Evolutionary conservation across 1,284 basidiomycete genomes (phyloP), one percentile per base, ranked within the genome.

Genomic region (Lentinus polychrous): DNA sequence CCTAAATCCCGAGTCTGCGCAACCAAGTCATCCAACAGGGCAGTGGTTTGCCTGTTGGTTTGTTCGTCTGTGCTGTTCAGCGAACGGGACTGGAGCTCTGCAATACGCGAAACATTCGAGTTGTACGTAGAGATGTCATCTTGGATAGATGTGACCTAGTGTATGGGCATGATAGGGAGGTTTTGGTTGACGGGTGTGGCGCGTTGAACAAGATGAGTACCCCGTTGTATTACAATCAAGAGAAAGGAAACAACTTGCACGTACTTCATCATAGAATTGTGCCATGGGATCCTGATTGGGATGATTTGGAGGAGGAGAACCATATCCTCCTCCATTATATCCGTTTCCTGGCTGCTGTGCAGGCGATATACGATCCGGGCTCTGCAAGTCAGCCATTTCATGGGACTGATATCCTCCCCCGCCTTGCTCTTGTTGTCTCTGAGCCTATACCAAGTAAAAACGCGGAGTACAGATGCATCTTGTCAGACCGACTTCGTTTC

Each of bases 1-100:
- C 79, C 81, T 48, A 86, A 67, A 1, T 71, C 62, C 48, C 81
- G 75, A 0, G 87, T 88, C 55, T 86, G 77, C 17, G 67, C 69
- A 36, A 82, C 74, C 31, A 90, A 69, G 32, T 72, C 66, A 11
- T 81, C 76, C 17, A 85, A 67, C 45, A 76, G 69, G 7, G 73
- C 70, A 17, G 71, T 59, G 41, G 71, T 73, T 35, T 71, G 66
- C 18, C 74, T 70, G 36, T 69, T 64, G n/a, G 70, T 62, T 32
- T 63, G 64, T 22, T 76, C 74, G 49, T 78, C 76, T 45, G 81
- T 72, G 48, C 73, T 72, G 56, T 77, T 79, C 43, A 88, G 56
- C 23, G 77, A 73, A 41, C 78, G 81, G 5, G 70, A 67, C 52
- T 86, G 82, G 45, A 85, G 63, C 17, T 78, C 74, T 2, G 76